Evolutionary conservation across 2,329 filamentous ascomycete species (phyloP).

Genomic region (Dothideomycetidae sp.): DNA sequence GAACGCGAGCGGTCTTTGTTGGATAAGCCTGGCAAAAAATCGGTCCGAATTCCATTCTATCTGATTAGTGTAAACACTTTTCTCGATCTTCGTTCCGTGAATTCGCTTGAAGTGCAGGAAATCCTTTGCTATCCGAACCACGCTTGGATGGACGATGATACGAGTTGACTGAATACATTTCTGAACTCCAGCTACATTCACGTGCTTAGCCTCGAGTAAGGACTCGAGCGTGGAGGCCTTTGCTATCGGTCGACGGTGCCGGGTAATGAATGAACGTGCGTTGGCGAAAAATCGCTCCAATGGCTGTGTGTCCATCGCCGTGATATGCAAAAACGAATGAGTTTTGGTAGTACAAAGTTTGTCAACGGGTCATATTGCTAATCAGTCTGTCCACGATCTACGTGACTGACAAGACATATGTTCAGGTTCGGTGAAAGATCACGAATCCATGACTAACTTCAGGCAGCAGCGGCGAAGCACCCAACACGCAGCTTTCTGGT

Average conservation of each 20-base stretch:
- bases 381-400: too few relatives aligned
- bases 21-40: conserved; percentile 17
- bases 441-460: too few relatives aligned
- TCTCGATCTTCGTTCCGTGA: conserved; percentile 18
- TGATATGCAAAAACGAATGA: too few relatives aligned
- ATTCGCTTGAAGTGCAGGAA: conserved; percentile 20
- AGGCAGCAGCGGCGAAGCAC: too few relatives aligned
- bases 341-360: too few relatives aligned
- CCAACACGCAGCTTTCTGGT: too few relatives aligned
- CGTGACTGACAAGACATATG: too few relatives aligned
- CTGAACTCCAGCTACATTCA: background rate
- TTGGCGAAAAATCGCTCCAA: background rate
- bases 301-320: too few relatives aligned
- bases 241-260: conserved; percentile 3
- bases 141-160: conserved; percentile 20
- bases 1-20: conserved; percentile 20
- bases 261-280: conserved; percentile 1
- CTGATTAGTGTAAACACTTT: conserved; percentile 16
- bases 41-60: conserved; percentile 13
- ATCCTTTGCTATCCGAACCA: conserved; percentile 14
- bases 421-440: too few relatives aligned
- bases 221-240: background rate
- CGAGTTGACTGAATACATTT: conserved; percentile 16
- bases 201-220: background rate
- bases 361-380: too few relatives aligned